A percentile compares a stretch with the other conserved stretches of the same genome.
These are phyloP conservation scores for Coleophoma cylindrospora DNA, from an alignment of 2,329 filamentous ascomycete genomes.

Conservation along the genomic window DNA sequence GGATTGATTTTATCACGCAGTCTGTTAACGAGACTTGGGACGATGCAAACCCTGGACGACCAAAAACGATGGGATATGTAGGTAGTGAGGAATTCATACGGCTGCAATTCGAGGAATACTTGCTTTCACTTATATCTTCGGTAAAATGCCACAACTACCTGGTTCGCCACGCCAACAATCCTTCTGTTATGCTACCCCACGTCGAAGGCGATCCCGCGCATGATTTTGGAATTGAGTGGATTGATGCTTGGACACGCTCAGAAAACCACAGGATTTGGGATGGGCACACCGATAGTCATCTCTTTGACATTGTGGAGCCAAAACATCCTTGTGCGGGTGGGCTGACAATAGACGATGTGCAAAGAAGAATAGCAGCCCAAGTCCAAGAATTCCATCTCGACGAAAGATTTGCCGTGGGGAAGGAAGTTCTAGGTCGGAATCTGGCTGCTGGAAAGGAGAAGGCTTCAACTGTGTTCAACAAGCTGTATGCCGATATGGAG, in stretches of 20 bases:
- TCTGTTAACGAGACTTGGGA: constrained; percentile 97
- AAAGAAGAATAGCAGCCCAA: constrained; percentile 83
- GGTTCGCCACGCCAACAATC: constrained; percentile 44
- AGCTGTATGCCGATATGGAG: constrained; percentile 87
- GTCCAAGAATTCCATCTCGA: constrained; percentile 92
- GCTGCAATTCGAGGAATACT: constrained; percentile 94
- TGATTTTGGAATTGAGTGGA: constrained; percentile 81
- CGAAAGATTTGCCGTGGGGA: constrained; percentile 77
- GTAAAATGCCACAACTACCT: constrained; percentile 83
- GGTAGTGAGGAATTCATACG: constrained; percentile 97
- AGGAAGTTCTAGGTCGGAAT: constrained; percentile 83
- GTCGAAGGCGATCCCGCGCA: constrained; percentile 77
- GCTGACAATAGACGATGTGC: constrained; percentile 89
- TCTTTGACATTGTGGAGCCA: constrained; percentile 93
- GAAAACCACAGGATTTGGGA: constrained; percentile 92
- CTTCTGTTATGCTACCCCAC: constrained; percentile 56
- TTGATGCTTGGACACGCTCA: constrained; percentile 82
- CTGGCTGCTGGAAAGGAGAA: constrained; percentile 85
- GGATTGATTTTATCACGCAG: constrained; percentile 94
- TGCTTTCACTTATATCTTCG: constrained; percentile 80
- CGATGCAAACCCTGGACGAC: constrained; percentile 77
- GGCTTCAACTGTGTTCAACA: constrained; percentile 81
- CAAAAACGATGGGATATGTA: constrained; percentile 92
- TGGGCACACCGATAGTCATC: constrained; percentile 71
- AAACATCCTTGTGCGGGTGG: constrained; percentile 91